phyloP scores from a whole-genome alignment of 2,329 filamentous ascomycete genomes.

The Scedosporium boydii region DNA sequence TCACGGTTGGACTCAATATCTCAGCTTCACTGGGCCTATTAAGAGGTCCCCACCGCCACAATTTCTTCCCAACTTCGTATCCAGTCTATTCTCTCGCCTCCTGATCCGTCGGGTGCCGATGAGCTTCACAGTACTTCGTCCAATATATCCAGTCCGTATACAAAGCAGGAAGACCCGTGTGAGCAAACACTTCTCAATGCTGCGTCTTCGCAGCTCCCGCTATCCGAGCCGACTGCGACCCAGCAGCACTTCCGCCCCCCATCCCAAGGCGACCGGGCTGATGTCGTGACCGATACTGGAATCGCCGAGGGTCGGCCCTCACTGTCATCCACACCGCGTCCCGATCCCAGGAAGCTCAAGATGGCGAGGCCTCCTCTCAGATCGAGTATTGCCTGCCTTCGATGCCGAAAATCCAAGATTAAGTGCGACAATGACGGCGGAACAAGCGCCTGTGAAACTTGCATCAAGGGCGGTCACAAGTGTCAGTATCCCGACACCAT shows the following conservation, averaged over 20 bases:
- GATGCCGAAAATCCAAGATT: constrained; percentile 73
- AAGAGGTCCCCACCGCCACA: constrained; percentile 30
- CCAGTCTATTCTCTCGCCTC: constrained; percentile 40
- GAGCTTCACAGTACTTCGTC: constrained; percentile 17
- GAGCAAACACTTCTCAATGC: background rate
- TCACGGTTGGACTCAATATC: background rate
- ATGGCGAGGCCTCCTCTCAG: constrained; percentile 47
- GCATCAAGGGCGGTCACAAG: constrained; percentile 60
- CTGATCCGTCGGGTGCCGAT: constrained; percentile 27
- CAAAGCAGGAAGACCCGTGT: background rate
- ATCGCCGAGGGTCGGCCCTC: background rate
- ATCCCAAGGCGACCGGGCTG: background rate
- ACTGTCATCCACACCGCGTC: background rate
- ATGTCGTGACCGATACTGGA: constrained; percentile 1
- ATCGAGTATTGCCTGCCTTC: constrained; percentile 69
- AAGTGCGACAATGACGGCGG: constrained; percentile 76
- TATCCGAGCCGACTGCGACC: background rate
- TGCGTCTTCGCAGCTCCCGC: background rate
- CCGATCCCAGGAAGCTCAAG: background rate
- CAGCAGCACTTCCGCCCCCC: background rate
- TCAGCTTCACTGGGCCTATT: background rate
- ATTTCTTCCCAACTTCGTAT: constrained; percentile 42
- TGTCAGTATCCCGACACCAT: constrained; percentile 56
- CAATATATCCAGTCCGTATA: constrained; percentile 1
- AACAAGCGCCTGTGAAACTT: constrained; percentile 63